Evolutionary conservation across 108 stramenopile genomes (phyloP).

Genomic region (Seminavis robusta): DNA sequence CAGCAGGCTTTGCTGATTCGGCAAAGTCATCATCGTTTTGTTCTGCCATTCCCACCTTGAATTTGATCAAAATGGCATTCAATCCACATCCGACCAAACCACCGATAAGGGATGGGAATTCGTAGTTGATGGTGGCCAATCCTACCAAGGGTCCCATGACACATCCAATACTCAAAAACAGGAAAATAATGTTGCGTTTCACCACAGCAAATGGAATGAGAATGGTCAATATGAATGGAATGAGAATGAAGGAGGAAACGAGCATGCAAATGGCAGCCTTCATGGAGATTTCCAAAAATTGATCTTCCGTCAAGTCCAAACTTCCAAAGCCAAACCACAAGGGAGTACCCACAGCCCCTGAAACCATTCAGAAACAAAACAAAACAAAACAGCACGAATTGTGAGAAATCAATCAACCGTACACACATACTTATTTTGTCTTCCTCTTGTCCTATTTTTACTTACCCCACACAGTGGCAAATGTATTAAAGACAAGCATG

Average conservation of each 20-base stretch:
- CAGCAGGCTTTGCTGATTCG: neutral
- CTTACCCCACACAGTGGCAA: constrained; percentile 71
- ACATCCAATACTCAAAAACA: constrained; percentile 22
- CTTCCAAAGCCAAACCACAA: constrained; percentile 61
- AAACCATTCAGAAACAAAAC: too few relatives aligned
- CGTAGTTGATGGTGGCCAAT: constrained; percentile 37
- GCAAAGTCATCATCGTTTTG: constrained; percentile 4
- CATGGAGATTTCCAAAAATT: constrained; percentile 34
- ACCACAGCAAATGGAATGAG: constrained; percentile 35
- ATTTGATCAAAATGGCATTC: constrained; percentile 41
- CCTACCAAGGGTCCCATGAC: constrained; percentile 41
- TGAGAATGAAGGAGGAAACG: constrained; percentile 36
- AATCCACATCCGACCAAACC: constrained; percentile 48
- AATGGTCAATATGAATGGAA: constrained; percentile 44
- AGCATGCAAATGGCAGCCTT: constrained; percentile 36
- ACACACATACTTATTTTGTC: too few relatives aligned
- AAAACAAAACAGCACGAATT: too few relatives aligned
- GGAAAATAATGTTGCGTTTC: constrained; percentile 40
- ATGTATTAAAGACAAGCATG: constrained; percentile 55
- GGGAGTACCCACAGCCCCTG: constrained; percentile 59
- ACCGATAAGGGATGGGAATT: constrained; percentile 62
- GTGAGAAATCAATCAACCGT: too few relatives aligned
- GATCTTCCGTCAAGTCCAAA: constrained; percentile 35
- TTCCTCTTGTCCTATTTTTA: too few relatives aligned
- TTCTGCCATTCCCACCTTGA: constrained; percentile 28